Evolutionary conservation across 805 yeast genomes (phyloP), one percentile per base, ranked within the genome.

Genomic region (Hanseniaspora pseudoguilliermondii): DNA sequence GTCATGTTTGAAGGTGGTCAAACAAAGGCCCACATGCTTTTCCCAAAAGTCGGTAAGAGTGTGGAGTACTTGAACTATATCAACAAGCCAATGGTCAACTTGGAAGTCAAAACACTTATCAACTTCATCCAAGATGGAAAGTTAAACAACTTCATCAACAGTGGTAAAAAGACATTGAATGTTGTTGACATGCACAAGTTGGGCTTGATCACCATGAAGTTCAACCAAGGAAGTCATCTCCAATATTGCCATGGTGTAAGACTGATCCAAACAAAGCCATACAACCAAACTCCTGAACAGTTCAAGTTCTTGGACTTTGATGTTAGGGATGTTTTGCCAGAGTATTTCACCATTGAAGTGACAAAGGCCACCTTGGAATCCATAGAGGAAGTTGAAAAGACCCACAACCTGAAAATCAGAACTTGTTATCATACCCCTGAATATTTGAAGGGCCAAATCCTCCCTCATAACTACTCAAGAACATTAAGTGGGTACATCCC

Each of bases 1-100:
- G 80, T 84, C 58, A 87, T 95, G 91, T 88, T 91, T 67, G 98
- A 93, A 75, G 98, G 98, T 80, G 97, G 98, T 68, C 98, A 93
- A 69, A 93, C 97, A 1, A 97, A 97, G 27, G 81, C 84, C 66
- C 81, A 81, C 69, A 79, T 85, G 69, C 73, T 85, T 61, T 82
- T 87, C 70, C 95, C 97, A 61, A 91, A 91, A 67, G 74, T 83
- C 58, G 97, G 97, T 9, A 52, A 52, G 32, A 52, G 36, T 29
- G 32, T 52, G 5, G 55, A 52, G 29, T 89, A 89, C 73, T 81
- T 78, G 63, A 80, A 87, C 67, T 79, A 77, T 27, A 80, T 78
- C 63, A 77, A 77, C 49, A 70, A 70, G 58, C 76, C 75, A 15
- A 71, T 79, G 62, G 71, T 73, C 50, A 81, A 79, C 62, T 64